Evolutionary conservation across 2,329 filamentous ascomycete species (phyloP), one percentile per base, ranked within the genome.

Genomic region (Arthroderma sp.): DNA sequence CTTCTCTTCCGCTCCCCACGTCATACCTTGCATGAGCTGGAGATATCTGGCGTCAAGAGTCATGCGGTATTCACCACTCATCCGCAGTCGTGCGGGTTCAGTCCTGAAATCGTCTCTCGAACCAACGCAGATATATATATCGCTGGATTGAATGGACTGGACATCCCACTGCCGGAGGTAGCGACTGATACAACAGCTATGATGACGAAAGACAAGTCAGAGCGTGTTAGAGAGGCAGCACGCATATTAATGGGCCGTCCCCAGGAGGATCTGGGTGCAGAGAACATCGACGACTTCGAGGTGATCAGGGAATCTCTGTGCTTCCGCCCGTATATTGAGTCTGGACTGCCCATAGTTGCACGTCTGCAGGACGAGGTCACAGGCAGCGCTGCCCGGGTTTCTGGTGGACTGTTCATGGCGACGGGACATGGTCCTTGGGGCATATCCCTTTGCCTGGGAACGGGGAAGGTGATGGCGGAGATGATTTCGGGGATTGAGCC

Each of bases 351-450:
- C 0, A 79, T 89, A 25, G 65, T 91, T 8, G 73, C 76, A 2
- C 74, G 79, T 35, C 70, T 89, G 25, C 70, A 74, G 1, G 81
- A 87, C 61, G 66, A 70, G 11, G 73, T 76, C 44, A 74, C 88
- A 2, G 83, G 82, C 1, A 65, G 64, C 11, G 71, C 73, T 0
- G 65, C 79, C 5, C 70, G 65, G 58, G 81, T 76, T 4, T 67
- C 66, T 43, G 61, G 84, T 1, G 86, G 86, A 2, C 83, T 91
- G 0, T 91, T 81, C 66, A 68, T 90, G 38, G 82, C 84, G 1
- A 77, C 83, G 2, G 87, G 87, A 0, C 87, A 91, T 73, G 87
- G 86, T 0, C 84, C 86, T 0, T 91, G 87, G 87, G 87, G 86
- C 0, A 86, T 86, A 25, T 79, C 76, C 52, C 66, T 82, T 65